Evolutionary conservation across 2,329 filamentous ascomycete species (phyloP), one percentile per base, ranked within the genome.

Genomic region (Pyrenochaeta sp.): DNA sequence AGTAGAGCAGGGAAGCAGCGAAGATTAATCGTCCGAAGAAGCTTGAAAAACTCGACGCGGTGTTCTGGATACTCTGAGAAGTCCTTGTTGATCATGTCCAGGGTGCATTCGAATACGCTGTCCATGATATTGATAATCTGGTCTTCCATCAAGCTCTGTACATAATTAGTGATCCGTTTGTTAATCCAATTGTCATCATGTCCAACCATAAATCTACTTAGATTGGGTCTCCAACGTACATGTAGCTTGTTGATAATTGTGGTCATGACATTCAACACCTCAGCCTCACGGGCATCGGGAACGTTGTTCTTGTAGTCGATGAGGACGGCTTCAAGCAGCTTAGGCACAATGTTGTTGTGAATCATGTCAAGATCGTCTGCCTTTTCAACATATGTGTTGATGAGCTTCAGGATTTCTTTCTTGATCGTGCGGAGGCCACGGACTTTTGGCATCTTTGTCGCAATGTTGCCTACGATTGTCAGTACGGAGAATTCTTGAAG

Each of bases 21-120:
- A 34, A 97, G 77, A 73, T 99, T 99, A 76, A 99, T 97, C 10
- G 93, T 90, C 58, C 95, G 84, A 24, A 99, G 81, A 17, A 99
- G 83, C 74, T 96, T 96, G 82, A 99, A 99, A 74, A 99, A 99
- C 72, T 97, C 93, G n/a, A 99, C 94, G 44, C 95, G 88, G 70
- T 99, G 94, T 72, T 99, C 94, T 0, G 94, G 94, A 72, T 96
- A 99, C 69, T 99, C 94, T 32, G 95, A 96, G 74, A 99, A 99
- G 74, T 99, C 94, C 77, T 99, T 99, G 83, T 97, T 99, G 77
- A 99, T 99, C 94, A 99, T 99, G 65, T 96, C 91, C 43, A 99
- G 80, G 3, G 94, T 99, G 78, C 93, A 97, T 73, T 97, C 93
- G 64, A 99, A 99, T 18, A 99, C 90, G 58, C 93, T 95, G 72